phyloP scores from a whole-genome alignment of 2,329 filamentous ascomycete genomes.

The Apiospora arundinis region DNA sequence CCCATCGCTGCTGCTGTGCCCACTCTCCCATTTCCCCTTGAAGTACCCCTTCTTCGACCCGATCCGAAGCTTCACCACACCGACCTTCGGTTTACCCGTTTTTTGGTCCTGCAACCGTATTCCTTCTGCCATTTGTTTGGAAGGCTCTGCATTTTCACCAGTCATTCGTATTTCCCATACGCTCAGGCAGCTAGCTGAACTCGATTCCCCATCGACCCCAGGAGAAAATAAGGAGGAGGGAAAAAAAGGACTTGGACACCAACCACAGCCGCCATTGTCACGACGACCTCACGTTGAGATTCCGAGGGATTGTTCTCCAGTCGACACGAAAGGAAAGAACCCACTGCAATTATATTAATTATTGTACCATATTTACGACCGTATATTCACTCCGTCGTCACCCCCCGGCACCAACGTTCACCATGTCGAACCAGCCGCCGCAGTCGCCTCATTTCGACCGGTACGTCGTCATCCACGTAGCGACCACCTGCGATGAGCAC shows the following conservation, averaged over 20 bases:
- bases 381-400: not conserved
- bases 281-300: constrained; percentile 18
- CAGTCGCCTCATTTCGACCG: constrained; percentile 82
- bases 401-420: constrained; percentile 28
- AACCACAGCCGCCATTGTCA: constrained; percentile 13
- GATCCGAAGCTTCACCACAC: constrained; percentile 18
- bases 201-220: not conserved
- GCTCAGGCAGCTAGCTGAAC: constrained; percentile 21
- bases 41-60: constrained; percentile 19
- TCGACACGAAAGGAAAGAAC: not conserved
- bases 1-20: constrained; percentile 15
- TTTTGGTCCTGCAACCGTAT: constrained; percentile 4
- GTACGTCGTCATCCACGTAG: constrained; percentile 97
- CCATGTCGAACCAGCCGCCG: constrained; percentile 55
- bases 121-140: constrained; percentile 13
- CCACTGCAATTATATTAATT: constrained; percentile 8
- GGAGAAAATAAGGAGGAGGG: constrained; percentile 16
- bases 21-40: constrained; percentile 18
- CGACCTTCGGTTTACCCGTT: constrained; percentile 11
- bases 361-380: constrained; percentile 15
- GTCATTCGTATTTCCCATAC: constrained; percentile 11
- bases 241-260: constrained; percentile 16
- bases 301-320: constrained; percentile 8
- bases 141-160: constrained; percentile 19
- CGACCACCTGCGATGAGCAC: constrained; percentile 98